These are phyloP conservation scores for Rhodomyrtus tomentosa DNA, from an alignment of 345 rosid species.

Conservation along the genomic window DNA sequence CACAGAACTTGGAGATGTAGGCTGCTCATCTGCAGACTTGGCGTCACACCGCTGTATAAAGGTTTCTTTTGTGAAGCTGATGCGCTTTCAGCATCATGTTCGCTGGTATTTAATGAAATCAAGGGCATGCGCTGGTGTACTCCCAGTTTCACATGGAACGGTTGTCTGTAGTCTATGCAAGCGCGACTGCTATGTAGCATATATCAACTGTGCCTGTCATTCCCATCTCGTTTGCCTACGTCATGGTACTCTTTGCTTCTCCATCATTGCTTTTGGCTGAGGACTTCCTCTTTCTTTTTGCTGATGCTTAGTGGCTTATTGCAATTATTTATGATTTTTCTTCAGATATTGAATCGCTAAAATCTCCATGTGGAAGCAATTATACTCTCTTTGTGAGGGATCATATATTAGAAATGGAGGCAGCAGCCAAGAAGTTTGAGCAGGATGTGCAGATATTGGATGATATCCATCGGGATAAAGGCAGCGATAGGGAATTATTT, in stretches of 20 bases:
- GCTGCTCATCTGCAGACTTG: constrained; percentile 41
- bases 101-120: constrained; percentile 75
- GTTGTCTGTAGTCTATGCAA: constrained; percentile 81
- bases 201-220: constrained; percentile 57
- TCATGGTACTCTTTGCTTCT: constrained; percentile 47
- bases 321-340: background rate
- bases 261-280: background rate
- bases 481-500: constrained; percentile 39
- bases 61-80: constrained; percentile 66
- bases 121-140: constrained; percentile 39
- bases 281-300: background rate
- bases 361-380: constrained; percentile 61
- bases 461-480: constrained; percentile 22
- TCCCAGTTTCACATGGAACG: constrained; percentile 47
- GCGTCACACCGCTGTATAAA: constrained; percentile 42
- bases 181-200: constrained; percentile 87
- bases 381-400: constrained; percentile 66
- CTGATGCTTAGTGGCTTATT: background rate
- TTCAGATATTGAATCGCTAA: constrained; percentile 53
- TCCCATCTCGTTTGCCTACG: constrained; percentile 69
- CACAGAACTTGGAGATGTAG: constrained; percentile 45
- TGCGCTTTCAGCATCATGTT: constrained; percentile 70
- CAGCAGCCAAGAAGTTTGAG: constrained; percentile 78
- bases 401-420: constrained; percentile 59
- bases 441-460: constrained; percentile 31